Evolutionary conservation across 768 basidiomycete genomes (phyloP).

Genomic region (Termitomyces titanicus): DNA sequence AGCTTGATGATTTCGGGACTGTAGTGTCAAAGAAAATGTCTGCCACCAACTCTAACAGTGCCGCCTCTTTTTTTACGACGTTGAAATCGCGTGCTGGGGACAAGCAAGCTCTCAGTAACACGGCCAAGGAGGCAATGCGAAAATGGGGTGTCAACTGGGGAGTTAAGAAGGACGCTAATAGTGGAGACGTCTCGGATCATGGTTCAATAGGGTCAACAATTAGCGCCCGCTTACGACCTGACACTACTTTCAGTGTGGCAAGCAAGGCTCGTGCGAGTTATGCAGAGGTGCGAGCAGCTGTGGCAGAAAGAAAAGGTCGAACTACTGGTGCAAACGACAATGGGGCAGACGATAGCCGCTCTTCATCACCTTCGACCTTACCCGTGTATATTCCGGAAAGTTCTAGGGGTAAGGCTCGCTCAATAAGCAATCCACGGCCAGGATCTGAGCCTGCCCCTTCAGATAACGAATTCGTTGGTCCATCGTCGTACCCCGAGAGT

Average conservation of each 20-base stretch:
- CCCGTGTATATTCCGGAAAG: conserved; percentile 16
- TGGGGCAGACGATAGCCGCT: conserved; percentile 18
- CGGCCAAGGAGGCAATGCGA: conserved; percentile 84
- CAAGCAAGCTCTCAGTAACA: conserved; percentile 81
- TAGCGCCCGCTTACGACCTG: conserved; percentile 30
- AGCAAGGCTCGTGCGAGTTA: conserved; percentile 55
- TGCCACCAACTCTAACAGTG: conserved; percentile 36
- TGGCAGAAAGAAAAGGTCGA: conserved; percentile 58
- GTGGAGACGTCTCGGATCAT: conserved; percentile 41
- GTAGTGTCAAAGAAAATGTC: conserved; percentile 33
- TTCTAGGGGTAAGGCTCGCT: conserved; percentile 7
- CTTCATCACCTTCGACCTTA: conserved; percentile 16
- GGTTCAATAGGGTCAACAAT: conserved; percentile 34
- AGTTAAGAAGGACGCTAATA: conserved; percentile 50
- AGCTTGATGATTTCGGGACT: conserved; percentile 22
- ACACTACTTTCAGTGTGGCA: conserved; percentile 24
- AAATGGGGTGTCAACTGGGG: conserved; percentile 91
- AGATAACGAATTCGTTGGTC: neutral
- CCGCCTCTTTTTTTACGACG: conserved; percentile 71
- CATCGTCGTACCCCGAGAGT: conserved; percentile 16
- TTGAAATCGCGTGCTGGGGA: conserved; percentile 75
- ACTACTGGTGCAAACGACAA: conserved; percentile 20
- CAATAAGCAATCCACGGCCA: conserved; percentile 16
- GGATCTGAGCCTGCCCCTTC: conserved; percentile 8
- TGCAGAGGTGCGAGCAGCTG: conserved; percentile 75